phyloP scores from a whole-genome alignment of 1,284 basidiomycete species.

The Chalciporus piperatoides region DNA sequence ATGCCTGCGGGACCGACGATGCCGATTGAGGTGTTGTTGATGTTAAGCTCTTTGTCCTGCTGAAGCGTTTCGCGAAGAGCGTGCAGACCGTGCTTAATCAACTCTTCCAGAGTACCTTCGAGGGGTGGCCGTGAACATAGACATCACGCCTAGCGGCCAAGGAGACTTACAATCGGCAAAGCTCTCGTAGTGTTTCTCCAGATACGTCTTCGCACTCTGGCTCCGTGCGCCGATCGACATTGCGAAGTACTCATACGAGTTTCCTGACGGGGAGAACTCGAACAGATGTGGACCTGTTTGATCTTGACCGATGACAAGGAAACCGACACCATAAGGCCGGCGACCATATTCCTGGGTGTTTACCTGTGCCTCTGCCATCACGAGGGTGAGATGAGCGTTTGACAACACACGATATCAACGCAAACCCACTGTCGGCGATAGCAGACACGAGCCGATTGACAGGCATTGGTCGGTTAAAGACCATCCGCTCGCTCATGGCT shows the following conservation, averaged over 20 bases:
- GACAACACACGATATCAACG: neutral
- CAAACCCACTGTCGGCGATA: slow-evolving; percentile 86
- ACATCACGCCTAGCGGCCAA: neutral
- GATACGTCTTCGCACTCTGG: slow-evolving; percentile 98
- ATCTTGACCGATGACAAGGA: slow-evolving; percentile 96
- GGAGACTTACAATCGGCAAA: slow-evolving; percentile 73
- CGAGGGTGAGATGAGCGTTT: slow-evolving; percentile 5
- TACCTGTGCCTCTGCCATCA: slow-evolving; percentile 83
- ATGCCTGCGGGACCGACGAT: slow-evolving; percentile 73
- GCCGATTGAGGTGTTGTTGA: slow-evolving; percentile 90
- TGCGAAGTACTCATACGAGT: slow-evolving; percentile 97
- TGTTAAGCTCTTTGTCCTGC: slow-evolving; percentile 93
- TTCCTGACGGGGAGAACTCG: slow-evolving; percentile 97
- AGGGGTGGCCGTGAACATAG: slow-evolving; percentile 1
- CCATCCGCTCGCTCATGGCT: slow-evolving; percentile 92
- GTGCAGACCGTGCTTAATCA: slow-evolving; percentile 89
- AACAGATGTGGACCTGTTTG: slow-evolving; percentile 95
- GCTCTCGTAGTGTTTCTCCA: slow-evolving; percentile 90
- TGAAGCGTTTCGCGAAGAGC: slow-evolving; percentile 94
- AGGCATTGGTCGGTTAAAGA: slow-evolving; percentile 93
- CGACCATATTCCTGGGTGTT: slow-evolving; percentile 99
- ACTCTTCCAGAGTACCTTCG: slow-evolving; percentile 75
- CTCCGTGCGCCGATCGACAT: slow-evolving; percentile 98
- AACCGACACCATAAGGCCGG: slow-evolving; percentile 97
- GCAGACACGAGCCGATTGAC: slow-evolving; percentile 90